Evolutionary conservation across 345 rosid species (phyloP), one percentile per base, ranked within the genome.

Genomic region (Luvunga scandens): DNA sequence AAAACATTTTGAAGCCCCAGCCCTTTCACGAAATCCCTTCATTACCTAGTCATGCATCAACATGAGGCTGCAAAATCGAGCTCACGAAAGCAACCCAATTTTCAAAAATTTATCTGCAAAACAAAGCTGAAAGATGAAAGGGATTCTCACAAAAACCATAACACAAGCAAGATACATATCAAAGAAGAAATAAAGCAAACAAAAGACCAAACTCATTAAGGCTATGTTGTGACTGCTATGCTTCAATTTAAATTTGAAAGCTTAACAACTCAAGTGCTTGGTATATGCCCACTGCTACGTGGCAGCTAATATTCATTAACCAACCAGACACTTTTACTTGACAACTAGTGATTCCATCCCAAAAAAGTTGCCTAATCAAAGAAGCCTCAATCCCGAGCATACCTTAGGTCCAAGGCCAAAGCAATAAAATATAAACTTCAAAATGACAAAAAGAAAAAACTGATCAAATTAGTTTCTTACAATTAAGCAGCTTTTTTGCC

Each of bases 21-120:
- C 85, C 83, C 82, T 88, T 66, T 91, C 97, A 81, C 78, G 75
- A 78, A 87, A 85, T 75, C 87, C 92, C 94, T 92, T 94, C 91
- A 88, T 88, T 86, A 88, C 88, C 89, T 88, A 88, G 79, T 81
- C 83, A 88, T 76, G 77, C 81, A 76, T 62, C 77, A 70, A 68
- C 22, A 72, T 45, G 38, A 19, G 28, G 81, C 64, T 75, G 48
- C 36, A 60, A 45, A 81, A 64, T 75, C 36, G 66, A 75, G 75
- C 80, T 75, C 84, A 82, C 78, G 66, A 71, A 84, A 77, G 31
- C 63, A 75, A 75, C 38, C 27, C 74, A 77, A 69, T 25, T 53
- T 75, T 61, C 68, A 71, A 78, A 61, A 82, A 36, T 19, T 55
- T 38, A 64, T 75, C 84, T 78, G 77, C 80, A 76, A 66, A 31